Conservation (phyloP, 2,329 filamentous ascomycete species). For the Magnaporthiopsis incrustans region DNA sequence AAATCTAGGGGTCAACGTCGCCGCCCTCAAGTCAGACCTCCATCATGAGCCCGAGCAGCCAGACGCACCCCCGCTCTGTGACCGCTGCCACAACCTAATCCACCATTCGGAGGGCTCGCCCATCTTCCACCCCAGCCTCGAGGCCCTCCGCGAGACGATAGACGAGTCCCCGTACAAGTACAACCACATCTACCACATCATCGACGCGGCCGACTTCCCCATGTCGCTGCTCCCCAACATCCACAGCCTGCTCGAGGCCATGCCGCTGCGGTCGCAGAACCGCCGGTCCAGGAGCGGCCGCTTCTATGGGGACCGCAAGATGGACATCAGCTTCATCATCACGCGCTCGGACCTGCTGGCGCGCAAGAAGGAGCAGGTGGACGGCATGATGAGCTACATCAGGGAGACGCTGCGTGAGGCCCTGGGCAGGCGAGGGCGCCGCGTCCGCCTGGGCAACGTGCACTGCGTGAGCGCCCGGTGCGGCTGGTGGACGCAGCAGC, state of each 20-base stretch:
- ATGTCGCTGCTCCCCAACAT: conserved; percentile 83
- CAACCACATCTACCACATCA: conserved; percentile 91
- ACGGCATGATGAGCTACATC: conserved; percentile 79
- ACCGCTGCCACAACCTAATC: conserved; percentile 75
- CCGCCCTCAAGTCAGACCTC: conserved; percentile 22
- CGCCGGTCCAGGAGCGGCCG: conserved; percentile 61
- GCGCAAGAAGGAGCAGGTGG: conserved; percentile 75
- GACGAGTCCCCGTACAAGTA: conserved; percentile 80
- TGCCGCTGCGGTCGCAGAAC: conserved; percentile 71
- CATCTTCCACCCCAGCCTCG: conserved; percentile 73
- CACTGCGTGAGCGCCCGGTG: conserved; percentile 78
- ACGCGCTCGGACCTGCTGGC: conserved; percentile 82
- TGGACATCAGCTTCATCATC: conserved; percentile 83
- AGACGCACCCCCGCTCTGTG: conserved; percentile 48
- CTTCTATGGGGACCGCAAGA: conserved; percentile 59
- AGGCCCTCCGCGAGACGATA: conserved; percentile 76
- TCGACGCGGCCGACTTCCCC: conserved; percentile 94
- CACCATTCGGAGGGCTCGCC: conserved; percentile 66
- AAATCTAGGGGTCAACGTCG: conserved; percentile 36
- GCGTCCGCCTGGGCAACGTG: conserved; percentile 81
- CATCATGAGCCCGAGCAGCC: background rate
- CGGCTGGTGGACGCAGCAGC: conserved; percentile 80
- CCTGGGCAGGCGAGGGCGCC: conserved; percentile 57
- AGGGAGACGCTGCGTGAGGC: conserved; percentile 68
- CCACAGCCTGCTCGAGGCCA: conserved; percentile 59